A percentile compares a stretch with the other conserved stretches of the same genome.
Conservation (phyloP, 139 green algal genomes). For the Chlamydomonas urium region DNA sequence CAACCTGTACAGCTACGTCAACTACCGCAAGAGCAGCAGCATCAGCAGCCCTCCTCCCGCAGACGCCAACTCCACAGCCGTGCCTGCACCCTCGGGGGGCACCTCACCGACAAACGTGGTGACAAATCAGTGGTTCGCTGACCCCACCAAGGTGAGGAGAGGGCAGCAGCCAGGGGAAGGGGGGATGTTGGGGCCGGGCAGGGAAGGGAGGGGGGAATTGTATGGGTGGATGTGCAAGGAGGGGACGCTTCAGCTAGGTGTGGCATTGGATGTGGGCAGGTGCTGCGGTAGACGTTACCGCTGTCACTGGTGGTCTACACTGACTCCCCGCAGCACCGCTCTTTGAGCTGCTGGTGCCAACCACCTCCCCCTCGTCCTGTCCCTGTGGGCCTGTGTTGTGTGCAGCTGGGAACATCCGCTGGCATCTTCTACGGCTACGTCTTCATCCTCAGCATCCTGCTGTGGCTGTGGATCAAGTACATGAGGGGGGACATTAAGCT, state of each 20-base stretch:
- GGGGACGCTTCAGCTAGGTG: too few species aligned
- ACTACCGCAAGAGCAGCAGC: slow-evolving; percentile 27
- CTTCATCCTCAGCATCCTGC: slow-evolving; percentile 50
- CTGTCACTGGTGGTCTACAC: too few species aligned
- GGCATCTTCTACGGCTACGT: slow-evolving; percentile 85
- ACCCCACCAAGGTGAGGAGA: slow-evolving; percentile 45
- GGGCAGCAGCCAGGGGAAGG: too few species aligned
- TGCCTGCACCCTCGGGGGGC: not conserved
- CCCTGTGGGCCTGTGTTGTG: too few species aligned
- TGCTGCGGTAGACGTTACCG: too few species aligned
- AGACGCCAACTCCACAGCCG: not conserved
- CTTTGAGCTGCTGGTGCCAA: too few species aligned
- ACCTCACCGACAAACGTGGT: slow-evolving; percentile 25
- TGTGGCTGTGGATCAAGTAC: slow-evolving; percentile 58
- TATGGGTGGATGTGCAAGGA: too few species aligned
- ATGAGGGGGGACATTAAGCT: slow-evolving; percentile 55
- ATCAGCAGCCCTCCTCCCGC: not conserved
- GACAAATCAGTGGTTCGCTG: slow-evolving; percentile 45
- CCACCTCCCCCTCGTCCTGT: too few species aligned
- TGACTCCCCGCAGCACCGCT: too few species aligned
- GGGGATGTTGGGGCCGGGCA: too few species aligned
- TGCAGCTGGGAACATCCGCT: slow-evolving; percentile 54
- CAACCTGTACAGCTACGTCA: slow-evolving; percentile 69
- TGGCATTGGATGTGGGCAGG: too few species aligned
- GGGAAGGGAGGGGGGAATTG: too few species aligned